phyloP scores from a whole-genome alignment of 371 early-diverging fungal genomes.

The Catenaria anguillulae region DNA sequence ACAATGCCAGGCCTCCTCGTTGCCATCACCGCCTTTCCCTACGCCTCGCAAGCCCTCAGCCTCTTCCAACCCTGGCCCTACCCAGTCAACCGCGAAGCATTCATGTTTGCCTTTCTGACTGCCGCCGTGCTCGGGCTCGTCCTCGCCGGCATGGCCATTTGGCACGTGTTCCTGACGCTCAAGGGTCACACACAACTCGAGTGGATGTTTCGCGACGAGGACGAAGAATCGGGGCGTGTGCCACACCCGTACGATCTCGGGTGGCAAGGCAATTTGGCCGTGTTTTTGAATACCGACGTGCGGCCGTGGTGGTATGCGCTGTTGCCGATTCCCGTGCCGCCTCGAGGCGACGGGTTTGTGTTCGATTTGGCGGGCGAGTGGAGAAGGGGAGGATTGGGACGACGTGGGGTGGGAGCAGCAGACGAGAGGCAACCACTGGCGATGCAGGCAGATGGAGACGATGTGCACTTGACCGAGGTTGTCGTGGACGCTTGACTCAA shows the following conservation, averaged over 20 bases:
- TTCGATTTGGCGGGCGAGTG: background rate
- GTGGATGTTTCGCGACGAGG: background rate
- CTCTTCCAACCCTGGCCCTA: background rate
- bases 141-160: background rate
- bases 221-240: background rate
- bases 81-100: background rate
- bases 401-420: no score
- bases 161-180: slow-evolving; percentile 1
- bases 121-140: background rate
- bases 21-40: background rate
- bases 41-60: background rate
- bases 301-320: background rate
- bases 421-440: no score
- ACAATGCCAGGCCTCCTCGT: background rate
- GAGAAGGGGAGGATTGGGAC: no score
- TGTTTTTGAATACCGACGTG: background rate
- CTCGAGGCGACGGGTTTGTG: background rate
- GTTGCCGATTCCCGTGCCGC: background rate
- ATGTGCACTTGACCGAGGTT: slow-evolving; percentile 3
- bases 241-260: background rate
- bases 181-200: background rate
- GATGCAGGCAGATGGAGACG: no score
- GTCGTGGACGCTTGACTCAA: no score
- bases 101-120: background rate
- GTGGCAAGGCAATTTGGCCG: background rate